Conservation (phyloP, 2,329 filamentous ascomycete species). For the Neonectria magnoliae region DNA sequence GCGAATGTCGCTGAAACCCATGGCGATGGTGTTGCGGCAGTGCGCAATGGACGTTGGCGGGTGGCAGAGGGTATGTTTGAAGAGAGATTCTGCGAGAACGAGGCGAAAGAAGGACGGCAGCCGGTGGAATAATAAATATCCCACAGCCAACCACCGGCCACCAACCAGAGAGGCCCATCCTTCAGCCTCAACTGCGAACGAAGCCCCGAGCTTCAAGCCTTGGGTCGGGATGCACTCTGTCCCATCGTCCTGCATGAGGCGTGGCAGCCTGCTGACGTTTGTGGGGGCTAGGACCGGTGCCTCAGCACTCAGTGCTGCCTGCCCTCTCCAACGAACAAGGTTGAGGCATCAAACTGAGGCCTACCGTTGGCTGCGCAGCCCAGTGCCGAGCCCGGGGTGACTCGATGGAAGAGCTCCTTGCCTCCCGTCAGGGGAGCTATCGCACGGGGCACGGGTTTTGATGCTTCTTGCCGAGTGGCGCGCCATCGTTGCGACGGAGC, state of each 20-base stretch:
- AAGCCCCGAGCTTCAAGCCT: background rate
- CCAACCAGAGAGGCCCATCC: background rate
- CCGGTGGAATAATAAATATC: background rate
- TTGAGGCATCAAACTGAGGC: background rate
- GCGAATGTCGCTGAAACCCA: conserved; percentile 21
- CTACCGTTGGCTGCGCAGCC: background rate
- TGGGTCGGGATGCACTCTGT: background rate
- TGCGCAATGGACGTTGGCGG: background rate
- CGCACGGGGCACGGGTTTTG: background rate
- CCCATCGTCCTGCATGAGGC: background rate
- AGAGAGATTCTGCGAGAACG: background rate
- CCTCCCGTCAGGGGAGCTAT: background rate
- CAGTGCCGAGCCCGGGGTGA: background rate
- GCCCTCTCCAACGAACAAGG: background rate
- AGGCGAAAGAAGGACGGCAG: background rate
- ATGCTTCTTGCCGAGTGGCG: conserved; percentile 6
- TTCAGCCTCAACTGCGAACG: background rate
- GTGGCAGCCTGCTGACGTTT: background rate
- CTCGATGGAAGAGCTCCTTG: background rate
- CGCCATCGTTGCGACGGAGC: conserved; percentile 14
- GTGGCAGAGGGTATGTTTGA: background rate
- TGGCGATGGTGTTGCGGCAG: conserved; percentile 6
- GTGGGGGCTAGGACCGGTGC: background rate
- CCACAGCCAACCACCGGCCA: background rate
- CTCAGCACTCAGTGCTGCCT: background rate